Conservation (phyloP, 805 yeast species). For the Zygosaccharomyces lentus region DNA sequence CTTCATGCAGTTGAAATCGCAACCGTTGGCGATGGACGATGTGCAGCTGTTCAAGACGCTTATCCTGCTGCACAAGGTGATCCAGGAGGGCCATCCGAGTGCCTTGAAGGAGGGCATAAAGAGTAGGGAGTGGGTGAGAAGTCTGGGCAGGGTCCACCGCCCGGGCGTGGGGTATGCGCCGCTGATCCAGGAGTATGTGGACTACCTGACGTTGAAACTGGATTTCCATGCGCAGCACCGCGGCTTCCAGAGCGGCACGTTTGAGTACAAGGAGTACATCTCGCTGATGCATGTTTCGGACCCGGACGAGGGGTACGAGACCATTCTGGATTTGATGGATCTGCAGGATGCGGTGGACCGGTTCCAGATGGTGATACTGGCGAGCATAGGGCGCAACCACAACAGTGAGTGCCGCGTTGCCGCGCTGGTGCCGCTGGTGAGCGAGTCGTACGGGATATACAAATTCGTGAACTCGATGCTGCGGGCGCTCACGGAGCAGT, state of each 20-base stretch:
- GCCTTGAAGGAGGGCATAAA: conserved; percentile 74
- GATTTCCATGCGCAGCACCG: conserved; percentile 79
- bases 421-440: conserved; percentile 82
- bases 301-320: conserved; percentile 93
- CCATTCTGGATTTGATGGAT: conserved; percentile 77
- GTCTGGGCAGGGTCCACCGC: conserved; percentile 56
- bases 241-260: conserved; percentile 83
- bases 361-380: conserved; percentile 69
- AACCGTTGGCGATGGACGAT: conserved; percentile 74
- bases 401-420: conserved; percentile 73
- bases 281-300: conserved; percentile 83
- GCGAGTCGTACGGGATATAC: conserved; percentile 90
- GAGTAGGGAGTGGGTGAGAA: conserved; percentile 72
- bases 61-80: conserved; percentile 79
- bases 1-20: conserved; percentile 76
- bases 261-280: conserved; percentile 92
- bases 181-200: conserved; percentile 72
- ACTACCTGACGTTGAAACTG: conserved; percentile 65
- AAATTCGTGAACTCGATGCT: conserved; percentile 87
- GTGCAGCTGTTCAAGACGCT: conserved; percentile 82
- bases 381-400: conserved; percentile 54
- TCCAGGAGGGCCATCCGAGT: conserved; percentile 97
- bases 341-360: conserved; percentile 81
- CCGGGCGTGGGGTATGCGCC: conserved; percentile 55
- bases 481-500: conserved; percentile 75